Percentiles rank a stretch among this genome's conserved stretches.
Evolutionary conservation across 441 rosid species (phyloP).

Genomic region (Erysimum pusillum): DNA sequence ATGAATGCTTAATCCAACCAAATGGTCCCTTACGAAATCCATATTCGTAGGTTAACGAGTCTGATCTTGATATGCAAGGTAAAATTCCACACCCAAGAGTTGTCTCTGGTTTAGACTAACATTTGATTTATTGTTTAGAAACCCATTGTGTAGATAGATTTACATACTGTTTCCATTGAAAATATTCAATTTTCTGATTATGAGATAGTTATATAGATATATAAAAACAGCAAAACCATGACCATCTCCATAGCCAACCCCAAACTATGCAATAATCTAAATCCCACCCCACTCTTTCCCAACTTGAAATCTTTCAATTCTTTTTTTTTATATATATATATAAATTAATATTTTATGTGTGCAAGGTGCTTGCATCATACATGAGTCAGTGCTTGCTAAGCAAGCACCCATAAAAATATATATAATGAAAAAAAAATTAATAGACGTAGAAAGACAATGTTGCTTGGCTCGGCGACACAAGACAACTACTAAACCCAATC

Average conservation of each 20-base stretch:
- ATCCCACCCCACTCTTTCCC: constrained; percentile 17
- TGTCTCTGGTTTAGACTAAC: neutral
- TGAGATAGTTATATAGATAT: neutral
- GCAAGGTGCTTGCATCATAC: constrained; percentile 69
- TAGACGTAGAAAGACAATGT: constrained; percentile 42
- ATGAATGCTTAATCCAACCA: constrained; percentile 6
- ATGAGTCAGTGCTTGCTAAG: constrained; percentile 81
- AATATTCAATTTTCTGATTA: constrained; percentile 5
- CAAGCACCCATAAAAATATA: constrained; percentile 55
- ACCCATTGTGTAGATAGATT: neutral
- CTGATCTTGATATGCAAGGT: constrained; percentile 1
- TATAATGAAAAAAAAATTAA: neutral
- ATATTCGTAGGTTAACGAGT: neutral
- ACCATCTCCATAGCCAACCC: neutral
- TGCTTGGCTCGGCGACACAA: constrained; percentile 57
- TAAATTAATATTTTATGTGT: constrained; percentile 7
- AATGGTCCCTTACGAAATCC: neutral
- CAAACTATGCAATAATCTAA: constrained; percentile 12
- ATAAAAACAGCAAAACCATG: constrained; percentile 20
- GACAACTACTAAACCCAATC: constrained; percentile 64
- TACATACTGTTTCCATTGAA: neutral
- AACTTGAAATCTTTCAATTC: constrained; percentile 4
- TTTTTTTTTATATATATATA: too few relatives aligned
- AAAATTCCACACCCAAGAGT: neutral
- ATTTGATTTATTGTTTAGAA: constrained; percentile 1